These are phyloP conservation scores for Entamoeba invadens DNA, from an alignment of 208 protist species.

Conservation along the genomic window DNA sequence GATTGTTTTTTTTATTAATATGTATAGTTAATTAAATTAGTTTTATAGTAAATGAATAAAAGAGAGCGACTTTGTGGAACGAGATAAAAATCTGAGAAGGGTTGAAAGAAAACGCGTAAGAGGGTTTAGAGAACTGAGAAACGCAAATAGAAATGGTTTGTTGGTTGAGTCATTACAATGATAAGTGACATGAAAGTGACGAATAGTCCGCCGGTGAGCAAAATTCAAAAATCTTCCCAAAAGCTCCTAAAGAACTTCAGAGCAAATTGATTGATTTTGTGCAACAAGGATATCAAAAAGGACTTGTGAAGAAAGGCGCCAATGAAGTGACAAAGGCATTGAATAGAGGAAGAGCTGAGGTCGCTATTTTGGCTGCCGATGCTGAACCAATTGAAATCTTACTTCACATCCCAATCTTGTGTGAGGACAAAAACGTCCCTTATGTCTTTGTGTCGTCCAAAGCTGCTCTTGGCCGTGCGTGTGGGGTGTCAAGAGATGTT, in stretches of 20 bases:
- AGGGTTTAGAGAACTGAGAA: too few species aligned
- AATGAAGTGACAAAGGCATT: constrained; percentile 98
- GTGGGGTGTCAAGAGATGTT: constrained; percentile 83
- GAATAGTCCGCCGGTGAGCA: too few species aligned
- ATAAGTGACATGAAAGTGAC: too few species aligned
- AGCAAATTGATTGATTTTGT: constrained; percentile 78
- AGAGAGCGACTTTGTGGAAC: too few species aligned
- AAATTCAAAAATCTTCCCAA: constrained; percentile 5
- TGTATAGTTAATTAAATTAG: too few species aligned
- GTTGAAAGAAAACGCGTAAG: too few species aligned
- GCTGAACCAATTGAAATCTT: constrained; percentile 98
- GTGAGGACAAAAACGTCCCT: constrained; percentile 98
- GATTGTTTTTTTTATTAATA: too few species aligned
- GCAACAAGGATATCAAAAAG: constrained; percentile 83
- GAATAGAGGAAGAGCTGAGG: constrained; percentile 87
- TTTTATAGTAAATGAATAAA: too few species aligned
- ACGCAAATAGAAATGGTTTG: too few species aligned
- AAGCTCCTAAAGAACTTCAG: neutral
- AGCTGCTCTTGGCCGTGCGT: constrained; percentile 81
- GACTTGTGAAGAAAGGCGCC: constrained; percentile 59
- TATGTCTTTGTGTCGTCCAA: constrained; percentile 98
- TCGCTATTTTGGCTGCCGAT: constrained; percentile 97
- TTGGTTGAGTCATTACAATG: too few species aligned
- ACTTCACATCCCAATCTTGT: constrained; percentile 95
- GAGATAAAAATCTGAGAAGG: too few species aligned